phyloP scores from a whole-genome alignment of 192 early-diverging fungal species.

The Spizellomyces punctatus region DNA sequence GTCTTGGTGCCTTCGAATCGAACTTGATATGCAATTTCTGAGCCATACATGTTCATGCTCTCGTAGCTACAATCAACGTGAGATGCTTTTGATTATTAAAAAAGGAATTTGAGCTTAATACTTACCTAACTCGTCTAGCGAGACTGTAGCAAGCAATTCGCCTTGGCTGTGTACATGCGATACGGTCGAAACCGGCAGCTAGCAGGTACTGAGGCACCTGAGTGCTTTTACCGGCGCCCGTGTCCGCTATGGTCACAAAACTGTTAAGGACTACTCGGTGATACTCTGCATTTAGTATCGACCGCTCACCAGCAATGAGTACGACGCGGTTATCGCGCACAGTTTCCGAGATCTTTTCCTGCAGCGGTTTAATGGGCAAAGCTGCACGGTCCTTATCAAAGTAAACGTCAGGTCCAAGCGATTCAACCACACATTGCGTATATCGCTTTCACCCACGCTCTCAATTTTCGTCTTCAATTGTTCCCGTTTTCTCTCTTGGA shows the following conservation, averaged over 20 bases:
- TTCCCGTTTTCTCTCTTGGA: conserved; percentile 44
- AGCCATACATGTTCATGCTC: conserved; percentile 64
- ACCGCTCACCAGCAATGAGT: conserved; percentile 59
- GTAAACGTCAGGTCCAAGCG: conserved; percentile 4
- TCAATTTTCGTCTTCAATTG: conserved; percentile 46
- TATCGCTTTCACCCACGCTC: conserved; percentile 27
- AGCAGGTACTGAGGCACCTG: conserved; percentile 89
- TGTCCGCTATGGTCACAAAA: conserved; percentile 30
- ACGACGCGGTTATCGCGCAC: conserved; percentile 60
- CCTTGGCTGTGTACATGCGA: conserved; percentile 89
- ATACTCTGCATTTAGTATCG: too few relatives aligned
- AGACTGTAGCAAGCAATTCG: conserved; percentile 73
- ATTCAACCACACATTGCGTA: background rate
- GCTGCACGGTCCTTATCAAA: conserved; percentile 47
- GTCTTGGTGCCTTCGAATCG: conserved; percentile 60
- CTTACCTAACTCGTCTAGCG: conserved; percentile 60
- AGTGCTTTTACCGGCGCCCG: conserved; percentile 61
- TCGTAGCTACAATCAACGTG: conserved; percentile 51
- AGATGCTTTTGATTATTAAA: conserved; percentile 34
- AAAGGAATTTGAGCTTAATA: conserved; percentile 24
- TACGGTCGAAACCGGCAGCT: conserved; percentile 42
- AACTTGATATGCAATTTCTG: conserved; percentile 63
- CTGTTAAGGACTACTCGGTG: too few relatives aligned
- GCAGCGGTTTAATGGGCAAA: conserved; percentile 67
- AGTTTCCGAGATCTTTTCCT: conserved; percentile 59